Base-by-base conservation (phyloP, 805 yeast genomes). In the Starmera quercuum region DNA sequence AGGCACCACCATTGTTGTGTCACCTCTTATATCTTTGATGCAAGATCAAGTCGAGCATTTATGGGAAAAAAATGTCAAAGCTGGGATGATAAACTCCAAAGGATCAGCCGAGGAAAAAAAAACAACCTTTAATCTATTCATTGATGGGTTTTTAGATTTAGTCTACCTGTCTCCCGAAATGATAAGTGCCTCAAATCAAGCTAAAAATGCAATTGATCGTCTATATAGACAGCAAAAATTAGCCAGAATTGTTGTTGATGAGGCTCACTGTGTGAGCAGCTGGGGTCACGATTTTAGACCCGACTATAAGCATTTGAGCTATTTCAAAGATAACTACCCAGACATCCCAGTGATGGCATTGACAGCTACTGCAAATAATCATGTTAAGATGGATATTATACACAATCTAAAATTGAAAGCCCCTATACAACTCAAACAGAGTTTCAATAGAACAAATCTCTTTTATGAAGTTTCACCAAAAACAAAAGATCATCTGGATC, bases 221-320 rank as follows among this genome's bases (percentile, higher is more conserved):
- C 61, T 92, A 7, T 66, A 82, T 53, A 61, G 65, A 13, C 68
- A 66, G 20, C 63, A 69, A 11, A 61, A 64, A 45, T 61, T 92
- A 24, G 95, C 97, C 0, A 66, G 97, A 34, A 70, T 92, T 25
- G 95, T 92, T 9, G 86, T 92, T 29, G 98, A 92, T 60, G 98
- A 86, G 53, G 98, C 98, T 0, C 98, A 92, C 60, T 92, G 98
- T 68, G 95, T 92, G 29, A 85, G 95, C 33, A 82, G 94, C 9
- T 92, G 98, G 98, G 98, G 98, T 15, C 98, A 92, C 58, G 98
- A 92, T 58, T 92, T 92, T 56, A 68, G 98, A 33, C 97, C 97
- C 0, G 97, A 92, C 56, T 92, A 92, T 61, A 84, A 87, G 47
- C 82, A 79, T 9, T 65, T 92, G 51, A 74, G 76, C 23, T 71